Conservation (phyloP, 148 eudicot species). For the Oxyria digyna region DNA sequence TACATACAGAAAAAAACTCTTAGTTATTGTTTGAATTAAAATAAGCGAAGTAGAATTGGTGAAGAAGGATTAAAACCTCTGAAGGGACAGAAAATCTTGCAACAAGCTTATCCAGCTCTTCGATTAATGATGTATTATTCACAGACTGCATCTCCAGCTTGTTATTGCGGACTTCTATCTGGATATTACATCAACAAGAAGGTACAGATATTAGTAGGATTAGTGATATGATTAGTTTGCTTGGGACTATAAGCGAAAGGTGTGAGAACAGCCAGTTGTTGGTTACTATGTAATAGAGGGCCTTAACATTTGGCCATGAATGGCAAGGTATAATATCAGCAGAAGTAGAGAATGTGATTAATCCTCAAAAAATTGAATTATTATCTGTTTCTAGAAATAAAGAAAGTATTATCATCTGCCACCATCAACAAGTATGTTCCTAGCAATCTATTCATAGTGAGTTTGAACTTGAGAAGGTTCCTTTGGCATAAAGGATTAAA, state of each 20-base stretch:
- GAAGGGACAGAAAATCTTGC: constrained; percentile 71
- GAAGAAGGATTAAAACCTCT: constrained; percentile 34
- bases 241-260: not conserved
- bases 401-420: not conserved
- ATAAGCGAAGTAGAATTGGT: not conserved
- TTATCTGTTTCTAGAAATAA: not conserved
- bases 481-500: not conserved
- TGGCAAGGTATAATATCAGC: not conserved
- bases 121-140: constrained; percentile 69
- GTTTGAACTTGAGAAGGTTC: not conserved
- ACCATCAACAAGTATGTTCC: not conserved
- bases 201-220: not conserved
- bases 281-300: not conserved
- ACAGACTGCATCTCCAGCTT: constrained; percentile 96
- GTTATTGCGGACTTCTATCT: constrained; percentile 97
- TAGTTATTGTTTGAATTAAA: not conserved
- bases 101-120: constrained; percentile 93
- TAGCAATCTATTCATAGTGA: not conserved
- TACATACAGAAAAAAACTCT: constrained; percentile 17
- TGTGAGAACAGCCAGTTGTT: not conserved
- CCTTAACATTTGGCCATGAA: not conserved
- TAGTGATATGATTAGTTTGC: not conserved
- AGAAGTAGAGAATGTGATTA: not conserved
- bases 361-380: not conserved
- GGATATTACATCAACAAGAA: constrained; percentile 15